A percentile compares a stretch with the other conserved stretches of the same genome.
Evolutionary conservation across 192 early-diverging fungal genomes (phyloP).

Genomic region (Coemansia sp.): DNA sequence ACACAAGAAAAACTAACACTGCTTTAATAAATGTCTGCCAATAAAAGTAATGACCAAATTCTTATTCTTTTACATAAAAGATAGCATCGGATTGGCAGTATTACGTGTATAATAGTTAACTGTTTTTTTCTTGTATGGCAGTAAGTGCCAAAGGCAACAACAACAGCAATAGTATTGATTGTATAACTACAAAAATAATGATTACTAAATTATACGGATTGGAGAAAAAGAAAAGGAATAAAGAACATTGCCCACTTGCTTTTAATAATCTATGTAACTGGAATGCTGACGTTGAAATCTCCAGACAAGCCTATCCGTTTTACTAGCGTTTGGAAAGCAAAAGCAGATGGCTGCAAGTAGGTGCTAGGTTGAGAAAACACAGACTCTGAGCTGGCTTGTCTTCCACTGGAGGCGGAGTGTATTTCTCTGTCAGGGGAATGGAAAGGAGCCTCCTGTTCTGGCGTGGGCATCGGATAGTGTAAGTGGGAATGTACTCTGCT

Average conservation of each 20-base stretch:
- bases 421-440: background rate
- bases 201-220: background rate
- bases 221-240: too few relatives aligned
- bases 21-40: background rate
- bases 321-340: background rate
- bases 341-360: background rate
- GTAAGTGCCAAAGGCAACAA: background rate
- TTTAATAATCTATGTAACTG: conserved; percentile 4
- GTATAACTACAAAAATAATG: background rate
- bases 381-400: background rate
- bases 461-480: conserved; percentile 3
- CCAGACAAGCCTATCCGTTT: background rate
- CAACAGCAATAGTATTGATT: background rate
- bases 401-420: background rate
- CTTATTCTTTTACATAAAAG: background rate
- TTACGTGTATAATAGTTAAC: conserved; percentile 7
- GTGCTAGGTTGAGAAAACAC: background rate
- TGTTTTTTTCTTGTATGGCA: background rate
- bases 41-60: background rate
- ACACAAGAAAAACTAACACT: background rate
- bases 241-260: too few relatives aligned
- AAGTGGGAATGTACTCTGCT: background rate
- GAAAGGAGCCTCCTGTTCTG: background rate
- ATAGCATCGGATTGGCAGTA: background rate
- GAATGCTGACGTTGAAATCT: conserved; percentile 7